Evolutionary conservation across 768 basidiomycete genomes (phyloP), one percentile per base, ranked within the genome.

Genomic region (Tricholoma furcatifolium): DNA sequence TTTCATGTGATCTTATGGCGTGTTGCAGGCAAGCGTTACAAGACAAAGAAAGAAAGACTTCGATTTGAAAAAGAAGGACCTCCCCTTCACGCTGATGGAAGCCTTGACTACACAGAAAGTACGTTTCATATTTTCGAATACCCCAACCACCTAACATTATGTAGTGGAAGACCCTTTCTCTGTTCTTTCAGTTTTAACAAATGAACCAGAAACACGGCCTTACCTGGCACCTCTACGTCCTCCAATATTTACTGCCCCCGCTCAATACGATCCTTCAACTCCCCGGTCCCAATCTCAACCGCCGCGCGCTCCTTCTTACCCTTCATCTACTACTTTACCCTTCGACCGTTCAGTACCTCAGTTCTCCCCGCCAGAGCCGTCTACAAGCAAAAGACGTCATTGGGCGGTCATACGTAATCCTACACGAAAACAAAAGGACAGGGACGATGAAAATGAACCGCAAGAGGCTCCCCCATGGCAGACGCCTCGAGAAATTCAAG

Each of bases 81-180:
- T 15, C 90, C 89, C 0, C 75, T 77, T 20, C 73, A 74, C 6
- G 63, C 80, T n/a, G 89, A 92, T 62, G 89, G 89, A n/a, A 91
- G 89, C 65, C 70, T 91, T 30, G 83, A 89, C 67, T 90, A 89
- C 59, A 59, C 76, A 21, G 81, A 88, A 66, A 81, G 88, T 89
- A 62, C 38, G 83, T 70, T 27, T 1, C 24, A 14, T 11, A 3
- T 20, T 36, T 46, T 43, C 8, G 42, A 40, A 27, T 18, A n/a
- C 31, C 15, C 40, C n/a, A 11, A 35, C 36, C 34, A 7, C 42
- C 45, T 59, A 34, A 47, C 30, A 31, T 54, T 39, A 51, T 24
- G 57, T 32, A 90, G 87, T 90, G 79, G 88, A 91, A 65, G 87
- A 90, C 55, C 87, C 88, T 1, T 90, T 90, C 65, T 78, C 85